These are phyloP conservation scores for Chenopodium quinoa DNA, from an alignment of 148 eudicot species.

Conservation along the genomic window DNA sequence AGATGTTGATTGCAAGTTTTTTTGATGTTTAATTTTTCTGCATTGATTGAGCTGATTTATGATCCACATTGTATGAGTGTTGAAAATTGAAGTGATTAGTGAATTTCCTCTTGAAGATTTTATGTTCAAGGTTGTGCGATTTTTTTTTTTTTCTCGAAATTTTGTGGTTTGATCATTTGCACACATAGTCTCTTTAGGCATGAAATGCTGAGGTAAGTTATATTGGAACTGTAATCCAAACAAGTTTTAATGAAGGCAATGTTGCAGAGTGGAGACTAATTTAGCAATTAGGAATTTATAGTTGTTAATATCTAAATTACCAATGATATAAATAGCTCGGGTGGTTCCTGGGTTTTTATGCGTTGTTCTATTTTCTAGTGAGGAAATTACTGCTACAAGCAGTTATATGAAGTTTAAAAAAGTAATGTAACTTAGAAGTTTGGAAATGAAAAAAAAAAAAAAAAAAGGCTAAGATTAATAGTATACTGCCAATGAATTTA, in stretches of 20 bases:
- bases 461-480: too few species aligned
- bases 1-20: neutral
- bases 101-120: neutral
- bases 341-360: too few species aligned
- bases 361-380: too few species aligned
- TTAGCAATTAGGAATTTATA: neutral
- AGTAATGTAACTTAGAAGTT: too few species aligned
- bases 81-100: neutral
- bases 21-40: neutral
- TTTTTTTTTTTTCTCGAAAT: neutral
- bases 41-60: neutral
- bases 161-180: neutral
- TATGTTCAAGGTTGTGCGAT: neutral
- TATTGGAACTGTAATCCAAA: too few species aligned
- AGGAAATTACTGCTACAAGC: too few species aligned
- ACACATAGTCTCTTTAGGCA: too few species aligned
- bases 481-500: too few species aligned
- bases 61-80: conserved; percentile 1
- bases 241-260: neutral
- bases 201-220: too few species aligned
- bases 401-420: too few species aligned
- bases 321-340: neutral
- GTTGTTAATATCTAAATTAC: neutral
- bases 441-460: too few species aligned
- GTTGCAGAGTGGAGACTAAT: neutral